Base-by-base conservation (phyloP, 176 grass and related monocot genomes). In the Carex myosuroides region DNA sequence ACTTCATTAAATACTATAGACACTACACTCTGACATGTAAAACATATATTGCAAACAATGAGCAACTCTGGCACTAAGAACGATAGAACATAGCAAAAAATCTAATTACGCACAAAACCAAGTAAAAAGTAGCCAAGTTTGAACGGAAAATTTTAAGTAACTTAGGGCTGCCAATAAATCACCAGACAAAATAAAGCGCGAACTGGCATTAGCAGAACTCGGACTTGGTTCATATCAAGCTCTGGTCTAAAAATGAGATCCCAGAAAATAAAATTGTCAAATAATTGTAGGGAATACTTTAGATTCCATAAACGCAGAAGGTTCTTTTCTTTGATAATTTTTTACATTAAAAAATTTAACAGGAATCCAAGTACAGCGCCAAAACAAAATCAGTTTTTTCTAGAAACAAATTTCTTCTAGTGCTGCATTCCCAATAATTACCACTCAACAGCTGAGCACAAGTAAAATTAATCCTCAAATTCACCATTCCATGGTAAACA, bases 401-500 rank as follows among this genome's bases (percentile, higher is more conserved):
- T 22, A 77, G 13, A 30, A 32, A 56, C 46, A 56, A 70, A 44
- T 70, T 70, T 70, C 37, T 77, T n/a, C 7, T 76, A 56, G 13
- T 18, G 22, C 2, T 75, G 70, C 46, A 75, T 75, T 75, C 21
- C 44, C n/a, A 1, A 50, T 73, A 52, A 73, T 70, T 50, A 73
- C 48, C 56, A 73, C 48, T 77, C 50, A 16, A 77, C 50, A 77
- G 12, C 5, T 12, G 13, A 55, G 21, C 48, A 55, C 48, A 76
- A 55, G 46, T 76, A 76, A 54, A 71, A 29, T 76, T 29, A 55
- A 76, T 76, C 13, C 48, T 76, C 48, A 76, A 22, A 76, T 55
- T 55, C 44, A 30, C 22, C n/a, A 54, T 82, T 82, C 26, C 60
- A 82, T 22, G 62, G 17, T 82, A 82, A 65, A 82, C 61, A 66